phyloP scores from a whole-genome alignment of 2,329 filamentous ascomycete genomes.

The Penicillium sp. region DNA sequence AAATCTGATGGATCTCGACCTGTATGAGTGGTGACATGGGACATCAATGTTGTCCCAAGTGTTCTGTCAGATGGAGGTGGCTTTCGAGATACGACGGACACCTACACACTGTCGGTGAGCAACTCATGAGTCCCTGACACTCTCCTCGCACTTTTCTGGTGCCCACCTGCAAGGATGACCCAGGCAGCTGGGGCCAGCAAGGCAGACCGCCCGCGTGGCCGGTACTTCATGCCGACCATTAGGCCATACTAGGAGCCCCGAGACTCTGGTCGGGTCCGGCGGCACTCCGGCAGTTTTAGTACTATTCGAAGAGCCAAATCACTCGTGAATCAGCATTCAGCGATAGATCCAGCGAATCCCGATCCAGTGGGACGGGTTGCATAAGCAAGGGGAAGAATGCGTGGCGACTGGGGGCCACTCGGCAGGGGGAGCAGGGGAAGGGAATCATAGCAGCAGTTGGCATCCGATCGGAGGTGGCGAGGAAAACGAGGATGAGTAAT shows the following conservation, averaged over 20 bases:
- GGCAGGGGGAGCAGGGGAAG: background rate
- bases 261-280: background rate
- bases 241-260: background rate
- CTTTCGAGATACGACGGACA: background rate
- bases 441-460: background rate
- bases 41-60: background rate
- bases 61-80: background rate
- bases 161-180: background rate
- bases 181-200: background rate
- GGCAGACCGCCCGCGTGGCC: background rate
- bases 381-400: background rate
- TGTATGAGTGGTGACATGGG: background rate
- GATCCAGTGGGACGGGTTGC: background rate
- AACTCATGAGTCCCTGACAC: background rate
- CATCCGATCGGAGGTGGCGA: slow-evolving; percentile 2
- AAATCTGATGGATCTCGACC: background rate
- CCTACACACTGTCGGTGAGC: background rate
- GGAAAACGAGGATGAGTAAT: background rate
- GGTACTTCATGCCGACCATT: background rate
- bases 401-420: background rate
- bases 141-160: background rate
- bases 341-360: background rate
- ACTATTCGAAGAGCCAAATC: no score
- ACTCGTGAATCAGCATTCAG: background rate
- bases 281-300: background rate